These are phyloP conservation scores for Exophiala alcalophila DNA, from an alignment of 2,329 filamentous ascomycete species.

Conservation along the genomic window DNA sequence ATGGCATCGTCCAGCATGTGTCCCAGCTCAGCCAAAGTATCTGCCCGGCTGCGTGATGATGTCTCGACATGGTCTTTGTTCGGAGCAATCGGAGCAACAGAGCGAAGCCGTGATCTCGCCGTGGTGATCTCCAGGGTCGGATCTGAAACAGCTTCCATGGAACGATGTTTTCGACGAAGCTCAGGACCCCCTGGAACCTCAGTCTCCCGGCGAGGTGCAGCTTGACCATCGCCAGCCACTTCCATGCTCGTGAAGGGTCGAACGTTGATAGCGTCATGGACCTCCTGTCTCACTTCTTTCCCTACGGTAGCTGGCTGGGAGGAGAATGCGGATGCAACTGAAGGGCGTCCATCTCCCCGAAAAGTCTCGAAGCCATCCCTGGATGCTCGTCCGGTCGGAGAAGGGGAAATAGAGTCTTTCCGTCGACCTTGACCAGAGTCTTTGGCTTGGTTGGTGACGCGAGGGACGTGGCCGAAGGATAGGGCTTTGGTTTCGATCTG, in stretches of 20 bases:
- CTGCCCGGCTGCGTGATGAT: slow-evolving; percentile 10
- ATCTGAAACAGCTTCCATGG: slow-evolving; percentile 19
- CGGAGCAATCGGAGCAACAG: slow-evolving; percentile 11
- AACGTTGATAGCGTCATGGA: slow-evolving; percentile 1
- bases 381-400: slow-evolving; percentile 10
- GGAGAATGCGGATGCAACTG: slow-evolving; percentile 8
- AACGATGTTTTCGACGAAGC: slow-evolving; percentile 14
- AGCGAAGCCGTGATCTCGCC: slow-evolving; percentile 23
- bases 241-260: slow-evolving; percentile 22
- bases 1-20: slow-evolving; percentile 31
- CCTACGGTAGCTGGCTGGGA: background rate
- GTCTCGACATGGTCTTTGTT: slow-evolving; percentile 10
- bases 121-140: slow-evolving; percentile 21
- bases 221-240: slow-evolving; percentile 1
- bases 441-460: slow-evolving; percentile 7
- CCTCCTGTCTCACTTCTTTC: background rate
- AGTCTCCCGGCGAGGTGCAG: background rate
- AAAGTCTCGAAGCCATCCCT: slow-evolving; percentile 16
- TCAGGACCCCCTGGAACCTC: slow-evolving; percentile 1
- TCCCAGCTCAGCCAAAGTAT: slow-evolving; percentile 28
- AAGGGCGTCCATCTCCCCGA: slow-evolving; percentile 15
- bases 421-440: slow-evolving; percentile 14
- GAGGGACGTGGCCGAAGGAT: slow-evolving; percentile 10
- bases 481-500: slow-evolving; percentile 12
- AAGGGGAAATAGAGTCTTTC: slow-evolving; percentile 8